Base-by-base conservation (phyloP, 306 rosid species). In the Albizia julibrissin region DNA sequence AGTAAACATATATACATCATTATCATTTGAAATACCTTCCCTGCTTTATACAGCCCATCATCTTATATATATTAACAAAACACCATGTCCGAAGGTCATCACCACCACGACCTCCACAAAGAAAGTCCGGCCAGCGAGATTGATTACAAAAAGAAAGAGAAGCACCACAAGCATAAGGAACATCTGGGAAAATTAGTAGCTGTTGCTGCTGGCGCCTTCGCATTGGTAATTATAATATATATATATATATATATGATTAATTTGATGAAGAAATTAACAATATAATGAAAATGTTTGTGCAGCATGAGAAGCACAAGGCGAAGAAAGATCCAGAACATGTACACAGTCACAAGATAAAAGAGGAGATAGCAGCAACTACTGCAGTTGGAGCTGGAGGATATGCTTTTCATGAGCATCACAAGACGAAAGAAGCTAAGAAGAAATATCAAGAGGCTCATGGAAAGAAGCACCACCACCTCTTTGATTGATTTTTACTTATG, bases 371-470 rank as follows among this genome's bases (percentile, higher is more conserved):
- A n/a, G 94, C 89, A 1, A 91, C 21, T 0, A 90, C 85, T 11
- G 93, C 93, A 13, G 90, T 89, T 8, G 97, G 90, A 78, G 56
- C 90, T 0, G 98, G 92, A 6, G 95, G 98, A 1, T 91, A 69
- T 40, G 93, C 90, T 27, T 86, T 94, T 78, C 94, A 94, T 56
- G 98, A 94, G 86, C 94, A 84, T 65, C 95, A 88, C 64, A 91
- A 89, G 34, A 89, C 89, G 74, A 84, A 90, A 75, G 91, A 94
- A 78, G 21, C 91, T 2, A 77, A 89, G 76, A 79, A 90, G 40
- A 72, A 90, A 79, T 89, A 87, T 11, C 86, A 87, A 49, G 91
- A 94, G 81, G 83, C 91, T 72, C 92, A 87, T 15, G 91, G 89
- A 77, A 89, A 91, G 88, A 89, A 89, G 79, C 80, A 90, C 14